Base-by-base conservation (phyloP, 202 grass and related monocot genomes). In the Hordeum pubiflorum region DNA sequence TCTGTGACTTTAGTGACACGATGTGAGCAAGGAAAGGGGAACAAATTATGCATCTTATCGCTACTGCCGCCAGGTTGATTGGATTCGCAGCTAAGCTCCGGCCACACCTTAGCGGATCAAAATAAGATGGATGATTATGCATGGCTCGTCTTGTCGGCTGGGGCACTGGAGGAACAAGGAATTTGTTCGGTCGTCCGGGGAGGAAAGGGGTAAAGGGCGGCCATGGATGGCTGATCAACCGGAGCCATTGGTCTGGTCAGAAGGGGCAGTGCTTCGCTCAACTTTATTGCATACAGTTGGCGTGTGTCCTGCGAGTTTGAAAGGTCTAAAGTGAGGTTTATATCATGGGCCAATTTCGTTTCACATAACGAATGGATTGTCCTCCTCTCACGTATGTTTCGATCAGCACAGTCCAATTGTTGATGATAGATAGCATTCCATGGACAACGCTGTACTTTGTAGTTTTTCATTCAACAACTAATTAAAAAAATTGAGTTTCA, bases 1-100 rank as follows among this genome's bases (percentile, higher is more conserved):
- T 33, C 39, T 24, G 21, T 40, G 55, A 14, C 33, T 26, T 27
- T 23, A 15, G 24, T 78, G 76, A 64, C n/a, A 65, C 22, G 77
- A 67, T 79, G 17, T 54, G 77, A 54, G 43, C 27, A 54, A 46
- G 6, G 18, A 66, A 67, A 55, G 27, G 4, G 43, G 13, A 37
- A 3, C 33, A 33, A 58, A 55, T 34, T 48, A 36, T 66, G 76
- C 41, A 21, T 65, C 76, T 34, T 79, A 52, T 50, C 60, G 32
- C 72, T 29, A 8, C 10, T 21, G 72, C 50, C 31, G 38, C 66
- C 67, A 29, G 10, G 72, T 36, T 79, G 60, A 52, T 79, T 79
- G 31, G 77, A 79, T 79, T 79, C 62, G 44, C 43, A 24, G 76
- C 41, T 79, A 79, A 52, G 59, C 76, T 54, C 73, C 73, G 75